phyloP scores from a whole-genome alignment of 495 filamentous ascomycete genomes.

The Aspergillus coremiiformis region DNA sequence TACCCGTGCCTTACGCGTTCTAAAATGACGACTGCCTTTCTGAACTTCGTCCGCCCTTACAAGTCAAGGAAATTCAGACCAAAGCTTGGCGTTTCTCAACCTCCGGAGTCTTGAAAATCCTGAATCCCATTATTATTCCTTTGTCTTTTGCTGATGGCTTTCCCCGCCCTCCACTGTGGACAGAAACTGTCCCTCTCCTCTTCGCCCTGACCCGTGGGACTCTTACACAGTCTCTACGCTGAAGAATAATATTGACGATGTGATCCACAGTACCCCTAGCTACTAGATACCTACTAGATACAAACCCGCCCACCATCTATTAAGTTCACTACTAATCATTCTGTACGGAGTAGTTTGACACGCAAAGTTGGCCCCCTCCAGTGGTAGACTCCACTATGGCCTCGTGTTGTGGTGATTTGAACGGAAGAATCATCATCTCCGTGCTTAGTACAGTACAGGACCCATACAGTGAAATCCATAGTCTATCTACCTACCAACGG shows the following conservation, averaged over 20 bases:
- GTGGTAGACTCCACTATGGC: not conserved
- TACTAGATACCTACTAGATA: not conserved
- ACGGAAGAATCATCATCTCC: not conserved
- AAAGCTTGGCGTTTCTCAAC: constrained; percentile 5
- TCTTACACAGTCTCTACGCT: no score
- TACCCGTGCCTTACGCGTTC: constrained; percentile 2
- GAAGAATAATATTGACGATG: not conserved
- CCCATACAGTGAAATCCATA: not conserved
- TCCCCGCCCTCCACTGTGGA: constrained; percentile 6
- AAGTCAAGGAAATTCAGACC: not conserved
- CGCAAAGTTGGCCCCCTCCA: not conserved
- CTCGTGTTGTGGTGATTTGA: not conserved
- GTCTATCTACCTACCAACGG: no score
- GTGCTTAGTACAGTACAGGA: not conserved
- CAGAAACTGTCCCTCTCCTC: not conserved
- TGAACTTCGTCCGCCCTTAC: not conserved
- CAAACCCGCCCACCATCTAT: not conserved
- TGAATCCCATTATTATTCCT: not conserved
- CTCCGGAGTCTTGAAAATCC: not conserved
- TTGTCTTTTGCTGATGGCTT: not conserved
- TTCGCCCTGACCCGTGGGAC: not conserved
- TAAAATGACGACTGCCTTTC: constrained; percentile 1
- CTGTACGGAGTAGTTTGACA: not conserved
- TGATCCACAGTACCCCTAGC: not conserved
- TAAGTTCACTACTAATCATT: not conserved